Evolutionary conservation across 2,329 filamentous ascomycete species (phyloP).

Genomic region (Akanthomyces muscarius): DNA sequence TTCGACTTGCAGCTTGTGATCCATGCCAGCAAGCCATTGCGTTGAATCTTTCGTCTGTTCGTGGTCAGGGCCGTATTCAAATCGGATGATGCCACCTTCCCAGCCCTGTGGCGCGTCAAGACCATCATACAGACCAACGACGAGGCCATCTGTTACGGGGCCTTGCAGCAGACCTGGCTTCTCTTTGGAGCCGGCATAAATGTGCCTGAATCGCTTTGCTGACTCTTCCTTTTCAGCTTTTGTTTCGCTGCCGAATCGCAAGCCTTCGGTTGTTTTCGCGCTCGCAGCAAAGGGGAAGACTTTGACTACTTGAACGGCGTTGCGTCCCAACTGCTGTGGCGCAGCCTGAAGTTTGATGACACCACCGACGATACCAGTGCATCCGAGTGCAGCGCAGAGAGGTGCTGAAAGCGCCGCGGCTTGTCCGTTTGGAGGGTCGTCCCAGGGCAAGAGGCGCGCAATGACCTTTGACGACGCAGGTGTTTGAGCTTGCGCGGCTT

Average conservation of each 20-base stretch:
- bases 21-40: slow-evolving; percentile 74
- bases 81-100: slow-evolving; percentile 78
- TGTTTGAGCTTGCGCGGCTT: slow-evolving; percentile 50
- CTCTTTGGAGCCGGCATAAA: slow-evolving; percentile 58
- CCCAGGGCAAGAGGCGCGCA: slow-evolving; percentile 73
- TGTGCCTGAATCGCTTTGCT: slow-evolving; percentile 63
- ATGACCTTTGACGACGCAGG: slow-evolving; percentile 57
- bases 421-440: slow-evolving; percentile 78
- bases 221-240: slow-evolving; percentile 78
- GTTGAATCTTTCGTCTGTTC: slow-evolving; percentile 45
- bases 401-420: slow-evolving; percentile 74
- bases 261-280: slow-evolving; percentile 56
- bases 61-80: slow-evolving; percentile 51
- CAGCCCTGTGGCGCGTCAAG: slow-evolving; percentile 59
- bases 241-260: slow-evolving; percentile 86
- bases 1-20: slow-evolving; percentile 68
- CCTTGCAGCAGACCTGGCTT: slow-evolving; percentile 68
- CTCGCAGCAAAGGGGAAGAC: slow-evolving; percentile 72
- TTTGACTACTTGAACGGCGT: slow-evolving; percentile 62
- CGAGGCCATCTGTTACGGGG: slow-evolving; percentile 82
- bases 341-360: slow-evolving; percentile 85
- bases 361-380: slow-evolving; percentile 72
- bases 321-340: slow-evolving; percentile 64
- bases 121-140: slow-evolving; percentile 59
- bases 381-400: slow-evolving; percentile 70